Evolutionary conservation across 176 grass and related monocot species (phyloP).

Genomic region (Phoenix roebelenii): DNA sequence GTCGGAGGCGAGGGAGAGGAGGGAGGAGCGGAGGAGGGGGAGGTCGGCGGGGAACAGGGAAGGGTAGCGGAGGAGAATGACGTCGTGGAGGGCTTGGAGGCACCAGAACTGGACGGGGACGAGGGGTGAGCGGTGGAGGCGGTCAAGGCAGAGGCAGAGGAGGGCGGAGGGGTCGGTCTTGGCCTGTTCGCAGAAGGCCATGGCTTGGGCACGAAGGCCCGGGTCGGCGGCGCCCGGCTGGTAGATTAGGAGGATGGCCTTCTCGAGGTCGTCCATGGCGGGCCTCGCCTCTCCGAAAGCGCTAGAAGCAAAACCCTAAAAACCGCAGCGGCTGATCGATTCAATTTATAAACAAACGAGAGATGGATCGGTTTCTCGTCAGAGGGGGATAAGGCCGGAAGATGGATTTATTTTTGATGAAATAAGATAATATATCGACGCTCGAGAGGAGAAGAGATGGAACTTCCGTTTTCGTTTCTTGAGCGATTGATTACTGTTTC

Average conservation of each 20-base stretch:
- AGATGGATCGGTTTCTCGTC: too few relatives aligned
- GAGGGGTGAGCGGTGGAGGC: conserved; percentile 52
- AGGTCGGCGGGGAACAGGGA: conserved; percentile 37
- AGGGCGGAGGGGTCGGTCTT: conserved; percentile 53
- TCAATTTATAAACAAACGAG: too few relatives aligned
- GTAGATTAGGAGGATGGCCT: conserved; percentile 70
- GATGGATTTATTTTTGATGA: too few relatives aligned
- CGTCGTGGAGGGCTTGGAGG: conserved; percentile 70
- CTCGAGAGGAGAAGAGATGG: too few relatives aligned
- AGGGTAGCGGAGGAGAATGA: conserved; percentile 40
- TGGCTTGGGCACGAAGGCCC: conserved; percentile 57
- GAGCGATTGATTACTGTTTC: too few relatives aligned
- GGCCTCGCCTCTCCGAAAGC: neutral
- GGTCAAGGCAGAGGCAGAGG: conserved; percentile 71
- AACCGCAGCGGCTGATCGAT: too few relatives aligned
- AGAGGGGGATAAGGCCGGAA: too few relatives aligned
- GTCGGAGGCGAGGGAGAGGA: conserved; percentile 54
- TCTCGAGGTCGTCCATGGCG: conserved; percentile 93
- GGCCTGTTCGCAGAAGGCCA: conserved; percentile 63
- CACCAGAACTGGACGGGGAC: conserved; percentile 89
- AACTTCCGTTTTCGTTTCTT: too few relatives aligned
- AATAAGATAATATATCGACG: too few relatives aligned
- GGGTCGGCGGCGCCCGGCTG: conserved; percentile 35
- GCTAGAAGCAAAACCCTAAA: too few relatives aligned
- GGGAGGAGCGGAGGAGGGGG: conserved; percentile 57